Evolutionary conservation across 1,284 basidiomycete species (phyloP), one percentile per base, ranked within the genome.

Genomic region (Exobasidium rhododendri): DNA sequence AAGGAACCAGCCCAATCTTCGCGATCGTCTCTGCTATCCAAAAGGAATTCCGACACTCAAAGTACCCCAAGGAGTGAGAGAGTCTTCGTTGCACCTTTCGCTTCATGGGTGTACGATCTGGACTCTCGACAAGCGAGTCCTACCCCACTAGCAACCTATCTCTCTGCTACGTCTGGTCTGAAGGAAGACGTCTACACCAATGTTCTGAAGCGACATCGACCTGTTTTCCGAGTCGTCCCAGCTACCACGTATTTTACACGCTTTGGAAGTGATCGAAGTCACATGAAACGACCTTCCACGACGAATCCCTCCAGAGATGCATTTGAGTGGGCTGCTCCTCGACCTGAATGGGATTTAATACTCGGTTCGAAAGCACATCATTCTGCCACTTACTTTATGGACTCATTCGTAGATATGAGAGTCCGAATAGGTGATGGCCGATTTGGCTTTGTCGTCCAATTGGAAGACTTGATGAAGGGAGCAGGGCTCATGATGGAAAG

Each of bases 241-340:
- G 70, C 68, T 0, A 50, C 45, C 2, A 35, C 47, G 1, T 71
- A 61, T 51, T 20, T 69, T 4, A 52, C 45, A 2, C 14, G 51
- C 20, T 74, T 74, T 58, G 66, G 69, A 0, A 70, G 68, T 53
- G 72, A 74, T 61, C 58, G 72, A 2, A 63, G 64, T 13, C 72
- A 74, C 40, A 74, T 74, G 72, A 40, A 40, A 40, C 7, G 35
- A 17, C 10, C 35, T 10, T 7, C 35, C 7, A 40, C 35, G 17
- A 32, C 30, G 13, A 55, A 14, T 14, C 52, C 52, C 2, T 35
- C 52, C 31, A 26, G 17, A 32, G 26, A 55, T 24, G 14, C 31
- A 22, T 35, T 40, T n/a, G 52, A 55, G 30, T 50, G 26, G n/a
- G 28, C 14, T 50, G 22, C 47, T 7, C 47, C 47, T 28, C 13